Evolutionary conservation across 768 basidiomycete species (phyloP).

Genomic region (Tremella yokohamensis): DNA sequence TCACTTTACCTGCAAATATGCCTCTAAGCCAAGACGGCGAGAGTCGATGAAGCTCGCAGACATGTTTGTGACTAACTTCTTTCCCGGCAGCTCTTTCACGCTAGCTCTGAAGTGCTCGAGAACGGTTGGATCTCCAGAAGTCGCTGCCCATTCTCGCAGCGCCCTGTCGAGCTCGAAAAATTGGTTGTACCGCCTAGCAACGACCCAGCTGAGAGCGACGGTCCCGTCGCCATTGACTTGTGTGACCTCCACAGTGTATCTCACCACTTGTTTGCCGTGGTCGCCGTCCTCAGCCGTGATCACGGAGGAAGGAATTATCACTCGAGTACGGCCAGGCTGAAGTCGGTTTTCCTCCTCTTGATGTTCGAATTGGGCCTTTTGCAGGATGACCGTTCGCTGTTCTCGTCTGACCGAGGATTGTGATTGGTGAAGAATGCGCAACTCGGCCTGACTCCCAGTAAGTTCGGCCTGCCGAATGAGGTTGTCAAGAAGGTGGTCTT

Average conservation of each 20-base stretch:
- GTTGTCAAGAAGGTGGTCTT: constrained; percentile 77
- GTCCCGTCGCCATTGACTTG: constrained; percentile 76
- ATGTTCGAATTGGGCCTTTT: constrained; percentile 87
- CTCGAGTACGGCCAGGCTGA: constrained; percentile 73
- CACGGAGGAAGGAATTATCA: constrained; percentile 79
- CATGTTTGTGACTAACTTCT: constrained; percentile 81
- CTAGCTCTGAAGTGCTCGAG: constrained; percentile 55
- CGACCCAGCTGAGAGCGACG: constrained; percentile 77
- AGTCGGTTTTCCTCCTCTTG: constrained; percentile 89
- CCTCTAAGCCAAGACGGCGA: constrained; percentile 73
- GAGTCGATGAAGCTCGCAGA: constrained; percentile 84
- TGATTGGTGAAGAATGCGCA: constrained; percentile 74
- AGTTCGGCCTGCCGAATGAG: constrained; percentile 93
- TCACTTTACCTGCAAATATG: constrained; percentile 74
- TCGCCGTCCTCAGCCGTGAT: constrained; percentile 63
- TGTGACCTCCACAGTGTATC: constrained; percentile 88
- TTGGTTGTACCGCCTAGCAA: constrained; percentile 90
- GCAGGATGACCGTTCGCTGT: constrained; percentile 76
- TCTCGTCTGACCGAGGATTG: constrained; percentile 77
- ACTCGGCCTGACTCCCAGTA: constrained; percentile 81
- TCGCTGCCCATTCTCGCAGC: constrained; percentile 60
- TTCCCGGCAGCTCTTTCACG: constrained; percentile 83
- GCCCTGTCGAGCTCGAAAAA: constrained; percentile 85
- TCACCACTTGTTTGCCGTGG: constrained; percentile 81
- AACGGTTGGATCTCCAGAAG: constrained; percentile 54